Evolutionary conservation across 208 protist genomes (phyloP).

Genomic region (Trypanosoma rangeli): DNA sequence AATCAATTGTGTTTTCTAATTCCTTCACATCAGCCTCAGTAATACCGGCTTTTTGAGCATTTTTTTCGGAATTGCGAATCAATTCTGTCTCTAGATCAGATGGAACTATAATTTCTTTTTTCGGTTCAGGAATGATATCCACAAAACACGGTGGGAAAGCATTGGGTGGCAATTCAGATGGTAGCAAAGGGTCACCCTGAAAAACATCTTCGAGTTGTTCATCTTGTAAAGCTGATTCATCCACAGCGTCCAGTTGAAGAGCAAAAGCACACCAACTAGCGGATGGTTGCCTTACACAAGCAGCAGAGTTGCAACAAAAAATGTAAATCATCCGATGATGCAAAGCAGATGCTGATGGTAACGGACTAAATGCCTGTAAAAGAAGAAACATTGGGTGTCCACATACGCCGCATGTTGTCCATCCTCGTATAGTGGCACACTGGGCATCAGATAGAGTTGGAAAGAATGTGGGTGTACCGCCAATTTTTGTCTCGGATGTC

Average conservation of each 20-base stretch:
- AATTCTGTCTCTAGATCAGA: slow-evolving; percentile 66
- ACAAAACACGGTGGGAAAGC: slow-evolving; percentile 72
- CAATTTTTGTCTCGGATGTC: slow-evolving; percentile 77
- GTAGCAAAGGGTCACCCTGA: slow-evolving; percentile 30
- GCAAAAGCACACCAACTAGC: slow-evolving; percentile 71
- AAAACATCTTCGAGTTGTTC: slow-evolving; percentile 39
- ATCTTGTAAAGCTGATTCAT: slow-evolving; percentile 43
- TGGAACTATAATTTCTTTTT: slow-evolving; percentile 47
- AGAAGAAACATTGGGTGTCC: slow-evolving; percentile 69
- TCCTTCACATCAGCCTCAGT: slow-evolving; percentile 61
- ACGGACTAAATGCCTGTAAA: slow-evolving; percentile 75
- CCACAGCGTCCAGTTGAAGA: slow-evolving; percentile 52
- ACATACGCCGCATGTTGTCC: slow-evolving; percentile 77
- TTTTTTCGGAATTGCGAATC: slow-evolving; percentile 58
- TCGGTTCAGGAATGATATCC: slow-evolving; percentile 67
- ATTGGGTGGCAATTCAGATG: slow-evolving; percentile 38
- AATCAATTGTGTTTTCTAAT: slow-evolving; percentile 60
- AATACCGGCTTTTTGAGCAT: slow-evolving; percentile 32
- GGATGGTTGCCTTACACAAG: slow-evolving; percentile 64
- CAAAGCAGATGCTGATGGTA: slow-evolving; percentile 28
- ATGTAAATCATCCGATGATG: slow-evolving; percentile 87
- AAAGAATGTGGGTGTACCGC: slow-evolving; percentile 61
- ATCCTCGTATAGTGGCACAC: slow-evolving; percentile 32
- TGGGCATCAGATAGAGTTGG: slow-evolving; percentile 43
- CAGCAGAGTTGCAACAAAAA: slow-evolving; percentile 70